A percentile compares a stretch with the other conserved stretches of the same genome.
Conservation (phyloP, 345 rosid species). For the Barbarea vulgaris region DNA sequence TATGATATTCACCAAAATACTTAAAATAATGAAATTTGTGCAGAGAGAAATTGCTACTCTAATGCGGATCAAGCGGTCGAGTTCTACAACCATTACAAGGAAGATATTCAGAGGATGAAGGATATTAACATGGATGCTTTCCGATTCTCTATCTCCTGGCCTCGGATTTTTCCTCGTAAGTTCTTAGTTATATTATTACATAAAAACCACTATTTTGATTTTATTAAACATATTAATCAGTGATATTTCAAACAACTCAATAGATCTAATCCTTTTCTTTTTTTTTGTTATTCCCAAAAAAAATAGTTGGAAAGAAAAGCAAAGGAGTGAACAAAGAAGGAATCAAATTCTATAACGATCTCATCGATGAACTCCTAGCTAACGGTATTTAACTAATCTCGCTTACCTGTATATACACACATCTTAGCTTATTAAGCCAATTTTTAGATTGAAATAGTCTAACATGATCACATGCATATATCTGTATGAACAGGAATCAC, state of each 20-base stretch:
- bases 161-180: conserved; percentile 54
- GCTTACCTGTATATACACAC: background rate
- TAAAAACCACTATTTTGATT: background rate
- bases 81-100: conserved; percentile 46
- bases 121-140: conserved; percentile 49
- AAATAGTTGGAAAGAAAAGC: conserved; percentile 45
- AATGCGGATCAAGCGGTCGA: conserved; percentile 44
- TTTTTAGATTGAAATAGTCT: background rate
- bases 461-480: background rate
- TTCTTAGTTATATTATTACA: background rate
- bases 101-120: conserved; percentile 48
- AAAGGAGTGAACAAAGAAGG: conserved; percentile 57
- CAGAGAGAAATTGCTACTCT: conserved; percentile 44
- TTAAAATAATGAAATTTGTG: background rate
- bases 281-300: background rate
- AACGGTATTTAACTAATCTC: conserved; percentile 38
- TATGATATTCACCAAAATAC: background rate
- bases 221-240: background rate
- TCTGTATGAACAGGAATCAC: conserved; percentile 42
- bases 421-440: background rate
- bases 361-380: conserved; percentile 54
- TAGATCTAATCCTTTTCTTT: background rate
- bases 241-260: background rate
- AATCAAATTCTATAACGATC: conserved; percentile 51
- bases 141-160: conserved; percentile 63